A percentile compares a stretch with the other conserved stretches of the same genome.
These are phyloP conservation scores for Peziza echinospora DNA, from an alignment of 495 filamentous ascomycete genomes.

Conservation along the genomic window DNA sequence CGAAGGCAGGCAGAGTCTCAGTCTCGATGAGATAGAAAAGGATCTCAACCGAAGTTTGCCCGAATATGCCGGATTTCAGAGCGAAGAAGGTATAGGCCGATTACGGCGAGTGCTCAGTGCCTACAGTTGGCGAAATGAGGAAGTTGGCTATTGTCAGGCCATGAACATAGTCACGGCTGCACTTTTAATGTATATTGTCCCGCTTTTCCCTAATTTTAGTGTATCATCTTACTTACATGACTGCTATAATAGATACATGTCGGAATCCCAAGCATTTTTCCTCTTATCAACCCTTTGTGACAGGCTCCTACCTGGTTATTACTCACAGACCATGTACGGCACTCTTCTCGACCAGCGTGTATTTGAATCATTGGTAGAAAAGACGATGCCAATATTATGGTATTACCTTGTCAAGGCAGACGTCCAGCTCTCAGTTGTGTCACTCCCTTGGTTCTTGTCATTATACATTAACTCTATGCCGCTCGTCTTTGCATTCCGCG, in stretches of 20 bases:
- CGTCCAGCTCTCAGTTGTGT: conserved; percentile 96
- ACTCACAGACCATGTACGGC: conserved; percentile 96
- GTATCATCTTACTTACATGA: conserved; percentile 2
- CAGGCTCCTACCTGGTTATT: conserved; percentile 82
- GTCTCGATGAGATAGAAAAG: conserved; percentile 97
- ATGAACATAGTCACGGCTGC: conserved; percentile 99
- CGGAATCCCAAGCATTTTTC: conserved; percentile 88
- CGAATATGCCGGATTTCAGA: conserved; percentile 93
- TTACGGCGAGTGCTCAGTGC: conserved; percentile 77
- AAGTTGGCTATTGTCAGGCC: conserved; percentile 94
- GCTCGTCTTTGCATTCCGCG: conserved; percentile 84
- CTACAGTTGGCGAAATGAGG: conserved; percentile 87
- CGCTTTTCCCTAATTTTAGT: background rate
- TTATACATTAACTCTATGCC: conserved; percentile 99
- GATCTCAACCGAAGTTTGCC: conserved; percentile 89
- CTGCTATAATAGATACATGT: conserved; percentile 51
- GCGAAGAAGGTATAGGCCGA: conserved; percentile 80
- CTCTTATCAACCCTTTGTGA: conserved; percentile 82
- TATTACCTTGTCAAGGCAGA: conserved; percentile 87
- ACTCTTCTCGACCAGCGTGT: conserved; percentile 90
- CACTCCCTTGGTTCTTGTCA: conserved; percentile 91
- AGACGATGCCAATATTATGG: conserved; percentile 97
- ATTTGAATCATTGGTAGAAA: conserved; percentile 90
- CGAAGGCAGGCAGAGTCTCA: conserved; percentile 62
- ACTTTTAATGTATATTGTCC: conserved; percentile 48